These are phyloP conservation scores for Aurantiochytrium sp. DNA, from an alignment of 108 stramenopile genomes.

Conservation along the genomic window DNA sequence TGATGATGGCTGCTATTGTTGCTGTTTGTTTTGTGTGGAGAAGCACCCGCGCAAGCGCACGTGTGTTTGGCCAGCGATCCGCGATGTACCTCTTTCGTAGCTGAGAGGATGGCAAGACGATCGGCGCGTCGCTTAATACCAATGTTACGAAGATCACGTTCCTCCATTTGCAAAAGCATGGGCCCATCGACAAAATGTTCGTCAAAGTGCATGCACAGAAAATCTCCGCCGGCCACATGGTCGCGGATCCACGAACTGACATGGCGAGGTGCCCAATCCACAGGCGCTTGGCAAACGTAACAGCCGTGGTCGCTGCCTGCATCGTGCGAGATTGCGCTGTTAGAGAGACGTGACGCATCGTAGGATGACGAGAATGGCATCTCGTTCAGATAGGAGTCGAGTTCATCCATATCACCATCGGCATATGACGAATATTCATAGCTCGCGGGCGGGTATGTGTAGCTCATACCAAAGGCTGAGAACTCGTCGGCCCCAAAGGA, in stretches of 20 bases:
- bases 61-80: not conserved
- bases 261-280: not conserved
- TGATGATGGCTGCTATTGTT: too few relatives aligned
- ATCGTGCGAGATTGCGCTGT: not conserved
- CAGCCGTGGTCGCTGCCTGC: not conserved
- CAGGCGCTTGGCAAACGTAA: not conserved
- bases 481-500: not conserved
- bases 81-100: not conserved
- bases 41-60: not conserved
- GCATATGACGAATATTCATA: not conserved
- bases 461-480: not conserved
- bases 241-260: not conserved
- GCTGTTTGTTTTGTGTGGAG: too few relatives aligned
- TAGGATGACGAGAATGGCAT: not conserved
- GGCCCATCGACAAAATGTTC: not conserved
- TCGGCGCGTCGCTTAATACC: not conserved
- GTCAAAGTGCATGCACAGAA: not conserved
- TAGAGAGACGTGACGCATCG: not conserved
- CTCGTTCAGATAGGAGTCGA: not conserved
- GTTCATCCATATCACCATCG: constrained; percentile 3
- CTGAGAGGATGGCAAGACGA: not conserved
- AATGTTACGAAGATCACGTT: constrained; percentile 7
- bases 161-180: constrained; percentile 5
- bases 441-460: constrained; percentile 3
- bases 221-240: not conserved